Base-by-base conservation (phyloP, 2,329 filamentous ascomycete genomes). In the Pseudogymnoascus sp. region DNA sequence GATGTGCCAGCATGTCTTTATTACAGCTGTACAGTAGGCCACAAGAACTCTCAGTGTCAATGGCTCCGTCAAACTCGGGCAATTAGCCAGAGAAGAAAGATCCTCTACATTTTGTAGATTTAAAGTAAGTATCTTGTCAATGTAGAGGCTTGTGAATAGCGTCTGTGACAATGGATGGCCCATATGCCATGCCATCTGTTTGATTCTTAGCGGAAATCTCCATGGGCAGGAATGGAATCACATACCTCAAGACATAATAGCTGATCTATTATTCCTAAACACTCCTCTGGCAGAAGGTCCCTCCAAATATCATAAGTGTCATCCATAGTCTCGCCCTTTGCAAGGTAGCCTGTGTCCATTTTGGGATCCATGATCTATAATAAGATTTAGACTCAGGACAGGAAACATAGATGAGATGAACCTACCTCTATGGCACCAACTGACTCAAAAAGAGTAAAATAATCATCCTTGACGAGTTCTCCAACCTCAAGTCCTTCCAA, bases 111-210 rank as follows among this genome's bases (percentile, higher is more conserved):
- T 82, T 37, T 77, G 78, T 4, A 90, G 88, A 31, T 83, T 80
- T 0, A 90, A 88, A 77, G 87, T 89, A 65, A 96, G 78, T 15
- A 99, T 80, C 59, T 86, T 86, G 70, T 97, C 93, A 63, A 97
- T 84, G 74, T 99, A 95, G 35, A 96, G 81, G 61, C 91, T 96
- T 4, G 93, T 97, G 73, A 97, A 92, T 1, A 99, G 78, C 0
- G 95, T 97, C 74, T 97, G 95, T 1, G 93, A 96, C 7, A 99
- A 83, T 1, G 95, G 92, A 72, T 96, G 93, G n/a, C 96, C 95
- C 69, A 91, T 86, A 73, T 97, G 92, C 93, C 96, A 99, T 66
- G 92, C 91, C 85, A 96, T 96, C 88, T 95, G 71, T 26, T 35
- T 60, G 13, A 40, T 33, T n/a, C 31, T 67, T 59, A 69, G 65